A percentile compares a stretch with the other conserved stretches of the same genome.
phyloP scores from a whole-genome alignment of 768 basidiomycete species.

The Kwoniella botswanensis region DNA sequence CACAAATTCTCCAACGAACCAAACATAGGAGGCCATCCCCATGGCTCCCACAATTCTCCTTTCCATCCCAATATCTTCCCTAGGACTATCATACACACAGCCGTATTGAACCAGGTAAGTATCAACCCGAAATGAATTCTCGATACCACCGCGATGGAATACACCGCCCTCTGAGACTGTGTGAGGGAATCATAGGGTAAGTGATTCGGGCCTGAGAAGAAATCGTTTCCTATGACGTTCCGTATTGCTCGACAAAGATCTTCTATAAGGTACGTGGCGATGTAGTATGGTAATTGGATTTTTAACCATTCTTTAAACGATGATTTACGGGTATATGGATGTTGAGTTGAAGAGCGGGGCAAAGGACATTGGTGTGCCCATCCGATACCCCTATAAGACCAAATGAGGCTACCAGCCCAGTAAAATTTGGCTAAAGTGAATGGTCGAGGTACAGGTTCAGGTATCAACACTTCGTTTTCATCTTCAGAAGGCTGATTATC shows the following conservation, averaged over 20 bases:
- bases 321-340: slow-evolving; percentile 37
- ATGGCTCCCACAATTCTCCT: slow-evolving; percentile 43
- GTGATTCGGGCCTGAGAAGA: slow-evolving; percentile 33
- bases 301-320: slow-evolving; percentile 24
- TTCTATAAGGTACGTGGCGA: slow-evolving; percentile 13
- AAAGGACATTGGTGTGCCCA: slow-evolving; percentile 33
- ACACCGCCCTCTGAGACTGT: slow-evolving; percentile 25
- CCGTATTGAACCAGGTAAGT: not conserved
- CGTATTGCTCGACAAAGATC: slow-evolving; percentile 39
- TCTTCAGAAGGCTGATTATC: not conserved
- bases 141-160: slow-evolving; percentile 30
- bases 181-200: slow-evolving; percentile 23
- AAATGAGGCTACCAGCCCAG: slow-evolving; percentile 39
- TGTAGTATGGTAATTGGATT: slow-evolving; percentile 5
- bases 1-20: slow-evolving; percentile 40
- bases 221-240: slow-evolving; percentile 25
- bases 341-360: slow-evolving; percentile 20
- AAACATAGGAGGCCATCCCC: slow-evolving; percentile 50
- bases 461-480: slow-evolving; percentile 11
- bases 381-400: slow-evolving; percentile 42
- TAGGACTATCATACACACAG: slow-evolving; percentile 22
- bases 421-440: slow-evolving; percentile 42
- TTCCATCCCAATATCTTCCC: slow-evolving; percentile 44
- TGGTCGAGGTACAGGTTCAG: slow-evolving; percentile 41
- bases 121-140: slow-evolving; percentile 27